phyloP scores from a whole-genome alignment of 225 moss, liverwort and hornwort species.

The Polytrichum formosum region DNA sequence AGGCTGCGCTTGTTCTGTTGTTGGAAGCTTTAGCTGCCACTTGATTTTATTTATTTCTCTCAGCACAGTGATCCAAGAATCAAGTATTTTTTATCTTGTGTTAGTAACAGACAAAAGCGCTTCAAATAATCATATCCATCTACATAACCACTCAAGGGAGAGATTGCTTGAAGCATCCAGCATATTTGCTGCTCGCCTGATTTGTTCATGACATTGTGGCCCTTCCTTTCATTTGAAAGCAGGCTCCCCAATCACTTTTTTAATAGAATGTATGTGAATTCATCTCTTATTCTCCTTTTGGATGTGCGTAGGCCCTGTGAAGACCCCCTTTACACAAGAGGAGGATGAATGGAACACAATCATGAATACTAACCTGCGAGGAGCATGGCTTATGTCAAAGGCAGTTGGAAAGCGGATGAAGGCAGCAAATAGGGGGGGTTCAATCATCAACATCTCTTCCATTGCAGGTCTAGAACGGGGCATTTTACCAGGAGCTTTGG shows the following conservation, averaged over 20 bases:
- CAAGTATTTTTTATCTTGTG: too few species aligned
- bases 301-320: conserved; percentile 44
- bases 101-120: too few species aligned
- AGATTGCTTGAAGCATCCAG: too few species aligned
- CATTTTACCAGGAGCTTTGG: conserved; percentile 48
- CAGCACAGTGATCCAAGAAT: too few species aligned
- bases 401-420: conserved; percentile 66
- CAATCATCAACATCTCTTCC: conserved; percentile 79
- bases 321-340: conserved; percentile 38
- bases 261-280: not conserved
- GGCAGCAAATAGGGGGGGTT: conserved; percentile 50
- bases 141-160: too few species aligned
- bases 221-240: too few species aligned
- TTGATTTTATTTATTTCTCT: too few species aligned
- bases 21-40: too few species aligned
- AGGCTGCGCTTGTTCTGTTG: too few species aligned
- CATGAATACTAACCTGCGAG: conserved; percentile 66
- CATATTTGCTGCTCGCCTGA: too few species aligned
- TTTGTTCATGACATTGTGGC: too few species aligned
- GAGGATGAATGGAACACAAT: conserved; percentile 70
- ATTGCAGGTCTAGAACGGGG: conserved; percentile 54
- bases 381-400: conserved; percentile 80
- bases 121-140: too few species aligned
- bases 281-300: not conserved
- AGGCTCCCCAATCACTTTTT: not conserved